Conservation (phyloP, 352 stramenopile species). For the Thalassiosira delicatula region DNA sequence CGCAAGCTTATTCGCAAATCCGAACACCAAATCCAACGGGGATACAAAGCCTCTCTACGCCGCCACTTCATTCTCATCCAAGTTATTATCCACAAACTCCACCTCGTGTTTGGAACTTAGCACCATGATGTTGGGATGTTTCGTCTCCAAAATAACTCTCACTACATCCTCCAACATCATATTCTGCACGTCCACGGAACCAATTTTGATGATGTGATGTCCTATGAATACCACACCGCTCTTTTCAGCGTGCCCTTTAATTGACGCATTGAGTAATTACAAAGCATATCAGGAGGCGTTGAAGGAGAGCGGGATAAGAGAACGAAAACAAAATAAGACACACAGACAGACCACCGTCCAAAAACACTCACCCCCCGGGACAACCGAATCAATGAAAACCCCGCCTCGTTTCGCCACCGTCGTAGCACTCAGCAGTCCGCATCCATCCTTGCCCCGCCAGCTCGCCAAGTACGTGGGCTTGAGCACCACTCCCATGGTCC, state of each 20-base stretch:
- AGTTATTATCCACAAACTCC: conserved; percentile 18
- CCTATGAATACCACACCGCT: conserved; percentile 73
- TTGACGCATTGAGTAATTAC: no score
- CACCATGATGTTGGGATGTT: conserved; percentile 73
- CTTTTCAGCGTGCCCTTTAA: conserved; percentile 69
- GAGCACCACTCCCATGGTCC: conserved; percentile 80
- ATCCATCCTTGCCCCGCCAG: conserved; percentile 56
- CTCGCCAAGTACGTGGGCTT: conserved; percentile 78
- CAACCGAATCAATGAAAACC: conserved; percentile 79
- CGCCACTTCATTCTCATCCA: not conserved
- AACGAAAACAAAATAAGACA: no score
- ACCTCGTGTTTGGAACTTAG: conserved; percentile 60
- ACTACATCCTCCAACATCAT: conserved; percentile 77
- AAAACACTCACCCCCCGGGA: no score
- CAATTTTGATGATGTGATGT: conserved; percentile 74
- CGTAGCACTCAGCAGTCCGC: conserved; percentile 33
- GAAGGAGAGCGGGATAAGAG: no score
- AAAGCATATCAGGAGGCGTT: no score
- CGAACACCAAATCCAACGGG: conserved; percentile 66
- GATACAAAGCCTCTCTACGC: conserved; percentile 44
- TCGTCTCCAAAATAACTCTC: conserved; percentile 65
- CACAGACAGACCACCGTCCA: no score
- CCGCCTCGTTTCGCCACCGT: conserved; percentile 57
- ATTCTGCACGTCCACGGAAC: conserved; percentile 70
- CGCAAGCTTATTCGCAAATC: conserved; percentile 54